phyloP scores from a whole-genome alignment of 2,329 filamentous ascomycete species.

The Trichoderma harzianum region DNA sequence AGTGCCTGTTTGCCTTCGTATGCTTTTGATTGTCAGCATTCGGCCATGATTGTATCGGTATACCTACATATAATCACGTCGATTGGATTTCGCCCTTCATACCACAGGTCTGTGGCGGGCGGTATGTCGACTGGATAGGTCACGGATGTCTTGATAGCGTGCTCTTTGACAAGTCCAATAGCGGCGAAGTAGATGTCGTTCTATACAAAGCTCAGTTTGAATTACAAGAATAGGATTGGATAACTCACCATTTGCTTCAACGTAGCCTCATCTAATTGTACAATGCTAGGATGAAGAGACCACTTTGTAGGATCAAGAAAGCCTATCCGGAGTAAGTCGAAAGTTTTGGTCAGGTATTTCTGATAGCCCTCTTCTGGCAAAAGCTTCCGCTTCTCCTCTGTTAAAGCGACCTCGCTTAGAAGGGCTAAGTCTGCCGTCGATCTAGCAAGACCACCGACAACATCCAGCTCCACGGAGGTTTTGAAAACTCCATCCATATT shows the following conservation, averaged over 20 bases:
- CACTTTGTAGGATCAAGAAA: not conserved
- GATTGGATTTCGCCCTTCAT: not conserved
- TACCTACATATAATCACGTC: not conserved
- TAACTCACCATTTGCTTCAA: not conserved
- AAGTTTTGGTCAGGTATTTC: not conserved
- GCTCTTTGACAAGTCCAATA: not conserved
- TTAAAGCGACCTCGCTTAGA: not conserved
- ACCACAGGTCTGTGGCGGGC: not conserved
- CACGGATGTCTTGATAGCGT: not conserved
- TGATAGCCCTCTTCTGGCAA: not conserved
- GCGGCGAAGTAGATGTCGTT: not conserved
- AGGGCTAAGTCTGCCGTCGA: not conserved
- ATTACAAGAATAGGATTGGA: accelerated
- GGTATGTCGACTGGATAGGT: not conserved
- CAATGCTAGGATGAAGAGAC: not conserved
- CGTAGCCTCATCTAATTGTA: not conserved
- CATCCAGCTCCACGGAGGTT: not conserved
- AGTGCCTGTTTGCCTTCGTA: not conserved
- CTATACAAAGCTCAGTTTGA: not conserved
- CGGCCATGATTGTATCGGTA: not conserved
- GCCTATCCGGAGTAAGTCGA: not conserved
- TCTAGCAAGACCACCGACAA: not conserved
- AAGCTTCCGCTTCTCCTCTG: not conserved
- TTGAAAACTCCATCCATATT: not conserved
- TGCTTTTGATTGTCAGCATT: not conserved